A percentile compares a stretch with the other conserved stretches of the same genome.
Evolutionary conservation across 306 rosid species (phyloP).

Genomic region (Delonix regia): DNA sequence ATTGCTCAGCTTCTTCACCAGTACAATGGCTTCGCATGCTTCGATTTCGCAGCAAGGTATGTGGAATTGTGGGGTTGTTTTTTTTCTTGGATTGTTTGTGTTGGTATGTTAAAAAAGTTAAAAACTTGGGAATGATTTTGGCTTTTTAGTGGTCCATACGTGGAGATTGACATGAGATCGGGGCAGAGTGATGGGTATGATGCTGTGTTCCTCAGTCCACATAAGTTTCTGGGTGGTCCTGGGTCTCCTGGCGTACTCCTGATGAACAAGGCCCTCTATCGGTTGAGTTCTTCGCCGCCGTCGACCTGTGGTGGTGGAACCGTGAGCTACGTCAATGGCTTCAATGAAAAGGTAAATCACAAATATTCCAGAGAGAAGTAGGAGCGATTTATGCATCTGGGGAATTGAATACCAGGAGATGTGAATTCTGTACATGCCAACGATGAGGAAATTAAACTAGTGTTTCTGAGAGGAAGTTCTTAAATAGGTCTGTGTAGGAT

Average conservation of each 20-base stretch:
- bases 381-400: neutral
- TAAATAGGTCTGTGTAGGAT: neutral
- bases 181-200: slow-evolving; percentile 70
- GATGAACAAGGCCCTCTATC: slow-evolving; percentile 61
- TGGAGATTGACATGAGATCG: slow-evolving; percentile 61
- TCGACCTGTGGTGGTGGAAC: slow-evolving; percentile 94
- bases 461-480: neutral
- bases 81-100: neutral
- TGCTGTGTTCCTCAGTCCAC: slow-evolving; percentile 71
- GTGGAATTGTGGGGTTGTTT: neutral
- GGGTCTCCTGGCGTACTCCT: slow-evolving; percentile 77
- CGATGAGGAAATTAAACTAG: neutral
- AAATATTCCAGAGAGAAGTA: neutral
- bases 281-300: slow-evolving; percentile 59
- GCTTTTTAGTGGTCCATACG: slow-evolving; percentile 68
- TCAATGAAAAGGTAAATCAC: slow-evolving; percentile 56
- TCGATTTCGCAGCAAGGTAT: slow-evolving; percentile 90
- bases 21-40: slow-evolving; percentile 69
- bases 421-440: neutral
- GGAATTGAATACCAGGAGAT: neutral
- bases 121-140: neutral
- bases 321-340: slow-evolving; percentile 75
- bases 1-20: slow-evolving; percentile 76
- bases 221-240: slow-evolving; percentile 87
- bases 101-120: neutral